Evolutionary conservation across 1,139 yeast genomes (phyloP).

Genomic region (Zygosaccharomyces pseudobailii): DNA sequence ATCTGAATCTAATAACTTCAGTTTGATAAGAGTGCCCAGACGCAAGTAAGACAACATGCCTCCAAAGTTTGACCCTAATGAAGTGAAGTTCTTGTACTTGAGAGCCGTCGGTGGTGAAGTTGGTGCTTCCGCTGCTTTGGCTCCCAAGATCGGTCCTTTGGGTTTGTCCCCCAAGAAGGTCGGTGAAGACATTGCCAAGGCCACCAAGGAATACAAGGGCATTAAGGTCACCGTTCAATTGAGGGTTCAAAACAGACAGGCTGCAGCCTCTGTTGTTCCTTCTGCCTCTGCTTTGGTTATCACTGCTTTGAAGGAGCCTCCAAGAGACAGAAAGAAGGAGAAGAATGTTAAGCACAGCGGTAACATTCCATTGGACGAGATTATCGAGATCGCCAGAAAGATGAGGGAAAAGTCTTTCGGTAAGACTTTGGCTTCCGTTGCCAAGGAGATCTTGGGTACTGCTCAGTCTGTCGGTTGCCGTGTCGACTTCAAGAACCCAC

Average conservation of each 20-base stretch:
- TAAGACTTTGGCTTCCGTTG: slow-evolving; percentile 92
- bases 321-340: slow-evolving; percentile 99
- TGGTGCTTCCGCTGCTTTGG: slow-evolving; percentile 99
- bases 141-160: slow-evolving; percentile 99
- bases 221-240: slow-evolving; percentile 98
- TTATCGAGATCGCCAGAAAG: slow-evolving; percentile 94
- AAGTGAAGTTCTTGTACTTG: slow-evolving; percentile 97
- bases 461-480: slow-evolving; percentile 99
- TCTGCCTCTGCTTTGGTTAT: slow-evolving; percentile 98
- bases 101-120: slow-evolving; percentile 99
- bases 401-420: slow-evolving; percentile 98
- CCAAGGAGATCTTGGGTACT: slow-evolving; percentile 99
- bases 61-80: slow-evolving; percentile 98
- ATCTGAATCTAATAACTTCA: background rate
- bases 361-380: slow-evolving; percentile 96
- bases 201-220: slow-evolving; percentile 98
- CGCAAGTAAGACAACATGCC: slow-evolving; percentile 52
- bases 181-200: slow-evolving; percentile 99
- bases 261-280: slow-evolving; percentile 98
- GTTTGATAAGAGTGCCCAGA: slow-evolving; percentile 14
- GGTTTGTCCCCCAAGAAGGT: slow-evolving; percentile 99
- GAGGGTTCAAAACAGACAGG: slow-evolving; percentile 99
- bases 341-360: slow-evolving; percentile 99
- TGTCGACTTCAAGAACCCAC: slow-evolving; percentile 99
- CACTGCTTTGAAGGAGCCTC: slow-evolving; percentile 99